These are phyloP conservation scores for Penstemon barbatus DNA, from an alignment of 257 asterid species.

Conservation along the genomic window DNA sequence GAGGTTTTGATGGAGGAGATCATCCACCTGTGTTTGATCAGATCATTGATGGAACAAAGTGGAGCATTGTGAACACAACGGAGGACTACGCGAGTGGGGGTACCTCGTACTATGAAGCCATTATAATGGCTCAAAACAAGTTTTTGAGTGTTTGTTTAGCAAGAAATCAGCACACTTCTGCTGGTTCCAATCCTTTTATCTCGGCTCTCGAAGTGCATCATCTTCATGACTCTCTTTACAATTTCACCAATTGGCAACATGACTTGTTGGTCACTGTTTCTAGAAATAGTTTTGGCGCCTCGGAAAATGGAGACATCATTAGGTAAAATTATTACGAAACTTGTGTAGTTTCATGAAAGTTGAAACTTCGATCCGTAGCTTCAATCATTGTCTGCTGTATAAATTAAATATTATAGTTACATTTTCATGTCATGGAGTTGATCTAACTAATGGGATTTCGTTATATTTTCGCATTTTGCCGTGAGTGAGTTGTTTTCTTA, in stretches of 20 bases:
- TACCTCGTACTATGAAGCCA: conserved; percentile 68
- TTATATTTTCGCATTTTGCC: background rate
- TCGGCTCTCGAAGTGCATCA: conserved; percentile 66
- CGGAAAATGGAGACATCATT: conserved; percentile 39
- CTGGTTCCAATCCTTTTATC: conserved; percentile 63
- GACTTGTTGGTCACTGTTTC: conserved; percentile 59
- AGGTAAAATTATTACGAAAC: conserved; percentile 40
- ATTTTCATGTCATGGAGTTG: too few species aligned
- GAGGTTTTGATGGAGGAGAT: conserved; percentile 79
- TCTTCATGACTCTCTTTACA: conserved; percentile 61
- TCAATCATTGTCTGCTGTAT: background rate
- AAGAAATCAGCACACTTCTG: conserved; percentile 49
- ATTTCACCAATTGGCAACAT: conserved; percentile 57
- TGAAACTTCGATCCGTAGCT: background rate
- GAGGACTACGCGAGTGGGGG: conserved; percentile 62
- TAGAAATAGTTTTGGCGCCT: conserved; percentile 53
- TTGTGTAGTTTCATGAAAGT: background rate
- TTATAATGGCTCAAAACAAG: conserved; percentile 57
- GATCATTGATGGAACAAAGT: conserved; percentile 77
- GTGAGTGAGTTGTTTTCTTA: too few species aligned
- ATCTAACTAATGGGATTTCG: background rate
- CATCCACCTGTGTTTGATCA: conserved; percentile 88
- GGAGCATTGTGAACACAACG: conserved; percentile 75
- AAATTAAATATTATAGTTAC: too few species aligned
- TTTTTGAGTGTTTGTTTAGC: conserved; percentile 68